These are phyloP conservation scores for Fusarium coffeatum DNA, from an alignment of 2,329 filamentous ascomycete species.

Conservation along the genomic window DNA sequence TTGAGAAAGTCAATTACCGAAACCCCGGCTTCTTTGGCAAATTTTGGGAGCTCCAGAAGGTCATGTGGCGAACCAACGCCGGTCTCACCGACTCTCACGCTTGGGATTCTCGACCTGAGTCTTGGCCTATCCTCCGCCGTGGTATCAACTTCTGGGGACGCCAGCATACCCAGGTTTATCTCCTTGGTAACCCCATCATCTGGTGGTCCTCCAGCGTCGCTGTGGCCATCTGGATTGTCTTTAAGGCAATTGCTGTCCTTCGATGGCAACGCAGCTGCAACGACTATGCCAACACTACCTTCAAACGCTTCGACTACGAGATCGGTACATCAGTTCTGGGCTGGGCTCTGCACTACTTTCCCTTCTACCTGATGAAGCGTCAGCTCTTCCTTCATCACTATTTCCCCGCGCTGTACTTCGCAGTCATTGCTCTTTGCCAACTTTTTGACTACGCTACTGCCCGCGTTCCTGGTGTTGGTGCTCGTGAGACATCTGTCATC, in stretches of 20 bases:
- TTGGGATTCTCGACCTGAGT: constrained; percentile 94
- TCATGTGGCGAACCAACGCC: constrained; percentile 99
- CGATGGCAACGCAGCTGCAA: constrained; percentile 94
- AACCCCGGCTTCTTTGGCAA: constrained; percentile 97
- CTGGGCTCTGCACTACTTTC: constrained; percentile 99
- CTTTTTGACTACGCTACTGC: constrained; percentile 86
- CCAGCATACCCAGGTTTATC: constrained; percentile 93
- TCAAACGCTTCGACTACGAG: constrained; percentile 99
- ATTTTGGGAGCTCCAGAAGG: constrained; percentile 95
- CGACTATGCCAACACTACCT: constrained; percentile 83
- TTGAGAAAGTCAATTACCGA: constrained; percentile 96
- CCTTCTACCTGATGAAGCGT: constrained; percentile 97
- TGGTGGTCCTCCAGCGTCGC: constrained; percentile 91
- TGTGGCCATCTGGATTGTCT: constrained; percentile 78
- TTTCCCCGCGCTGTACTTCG: constrained; percentile 96
- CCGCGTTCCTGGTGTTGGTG: constrained; percentile 74
- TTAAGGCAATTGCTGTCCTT: constrained; percentile 89
- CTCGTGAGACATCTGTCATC: constrained; percentile 74
- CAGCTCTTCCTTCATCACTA: constrained; percentile 99
- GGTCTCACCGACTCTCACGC: constrained; percentile 95
- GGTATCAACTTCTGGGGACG: constrained; percentile 99
- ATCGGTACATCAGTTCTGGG: constrained; percentile 89
- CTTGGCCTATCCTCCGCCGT: constrained; percentile 90
- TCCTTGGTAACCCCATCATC: constrained; percentile 92
- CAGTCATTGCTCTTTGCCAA: constrained; percentile 88